Percentiles rank a stretch among this genome's conserved stretches.
phyloP scores from a whole-genome alignment of 1,284 basidiomycete genomes.

The Ceratobasidium theobromae region DNA sequence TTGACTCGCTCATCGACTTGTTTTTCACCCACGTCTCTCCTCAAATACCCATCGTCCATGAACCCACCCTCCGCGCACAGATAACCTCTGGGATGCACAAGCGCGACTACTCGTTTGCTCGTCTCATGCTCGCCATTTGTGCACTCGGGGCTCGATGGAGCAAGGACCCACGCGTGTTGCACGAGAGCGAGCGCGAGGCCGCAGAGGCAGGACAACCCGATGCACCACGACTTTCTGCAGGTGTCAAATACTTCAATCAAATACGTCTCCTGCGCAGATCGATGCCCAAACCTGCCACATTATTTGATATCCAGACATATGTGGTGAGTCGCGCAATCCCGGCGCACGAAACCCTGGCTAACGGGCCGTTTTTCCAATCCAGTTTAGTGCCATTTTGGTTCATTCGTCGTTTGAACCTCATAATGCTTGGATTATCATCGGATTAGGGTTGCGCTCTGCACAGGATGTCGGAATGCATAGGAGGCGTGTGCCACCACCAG shows the following conservation, averaged over 20 bases:
- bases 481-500: slow-evolving; percentile 38
- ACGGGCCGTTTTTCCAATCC: slow-evolving; percentile 47
- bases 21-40: slow-evolving; percentile 52
- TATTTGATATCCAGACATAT: slow-evolving; percentile 48
- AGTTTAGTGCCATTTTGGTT: slow-evolving; percentile 45
- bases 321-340: slow-evolving; percentile 45
- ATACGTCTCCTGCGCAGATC: slow-evolving; percentile 43
- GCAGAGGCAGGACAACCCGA: slow-evolving; percentile 38
- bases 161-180: slow-evolving; percentile 52
- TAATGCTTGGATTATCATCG: slow-evolving; percentile 50
- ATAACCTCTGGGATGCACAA: slow-evolving; percentile 49
- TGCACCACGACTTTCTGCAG: slow-evolving; percentile 42
- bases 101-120: slow-evolving; percentile 51
- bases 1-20: slow-evolving; percentile 49
- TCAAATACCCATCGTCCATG: slow-evolving; percentile 54
- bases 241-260: slow-evolving; percentile 46
- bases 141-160: slow-evolving; percentile 54
- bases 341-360: slow-evolving; percentile 44
- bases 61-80: slow-evolving; percentile 51
- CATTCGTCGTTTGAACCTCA: slow-evolving; percentile 44
- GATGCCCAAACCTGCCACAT: slow-evolving; percentile 44
- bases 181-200: slow-evolving; percentile 39
- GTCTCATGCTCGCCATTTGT: slow-evolving; percentile 53
- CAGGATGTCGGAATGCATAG: slow-evolving; percentile 52
- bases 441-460: slow-evolving; percentile 52